Base-by-base conservation (phyloP, 495 filamentous ascomycete genomes). In the Annulohypoxylon nitens region DNA sequence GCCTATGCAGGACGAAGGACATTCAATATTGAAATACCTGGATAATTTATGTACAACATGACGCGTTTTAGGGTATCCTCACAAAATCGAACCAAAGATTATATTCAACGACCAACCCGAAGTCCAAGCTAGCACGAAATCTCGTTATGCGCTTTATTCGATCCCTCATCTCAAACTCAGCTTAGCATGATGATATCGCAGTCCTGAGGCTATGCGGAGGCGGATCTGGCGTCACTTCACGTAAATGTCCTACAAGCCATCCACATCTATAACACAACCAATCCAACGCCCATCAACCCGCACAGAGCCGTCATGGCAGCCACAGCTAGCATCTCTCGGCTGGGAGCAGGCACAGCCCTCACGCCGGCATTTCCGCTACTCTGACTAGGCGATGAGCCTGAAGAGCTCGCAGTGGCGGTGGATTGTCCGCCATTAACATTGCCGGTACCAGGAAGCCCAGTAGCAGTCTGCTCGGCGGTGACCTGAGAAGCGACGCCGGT, bases 401-500 rank as follows among this genome's bases (percentile, higher is more conserved):
- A 47, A 41, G 68, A 64, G 20, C 68, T 72, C 11, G 5, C 43
- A 20, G 57, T 34, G 2, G 33, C 10, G 6, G 57, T 63, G 12
- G 68, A 3, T 12, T 9, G 18, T 18, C 59, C 53, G 33, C 37
- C 12, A 11, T 53, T 47, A 14, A 12, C 20, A 47, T 34, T 57
- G 33, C 48, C 59, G 41, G 54, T 58, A 26, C 60, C 64, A 9
- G 70, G 64, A 10, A 59, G 57, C 45, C 61, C 61, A 11, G 73
- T 72, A 30, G 71, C 41, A 8, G 72, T 75, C 25, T 64, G 75
- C 11, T 67, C 48, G 4, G 26, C 68, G 23, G 54, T 11, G 23
- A 71, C 68, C 50, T 78, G 77, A 3, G 73, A 69, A 6, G 77
- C 64, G 50, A 84, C 83, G 33, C 84, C 84, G 12, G 67, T 81